Evolutionary conservation across 2,329 filamentous ascomycete genomes (phyloP).

Genomic region (Aspergillus luchuensis): DNA sequence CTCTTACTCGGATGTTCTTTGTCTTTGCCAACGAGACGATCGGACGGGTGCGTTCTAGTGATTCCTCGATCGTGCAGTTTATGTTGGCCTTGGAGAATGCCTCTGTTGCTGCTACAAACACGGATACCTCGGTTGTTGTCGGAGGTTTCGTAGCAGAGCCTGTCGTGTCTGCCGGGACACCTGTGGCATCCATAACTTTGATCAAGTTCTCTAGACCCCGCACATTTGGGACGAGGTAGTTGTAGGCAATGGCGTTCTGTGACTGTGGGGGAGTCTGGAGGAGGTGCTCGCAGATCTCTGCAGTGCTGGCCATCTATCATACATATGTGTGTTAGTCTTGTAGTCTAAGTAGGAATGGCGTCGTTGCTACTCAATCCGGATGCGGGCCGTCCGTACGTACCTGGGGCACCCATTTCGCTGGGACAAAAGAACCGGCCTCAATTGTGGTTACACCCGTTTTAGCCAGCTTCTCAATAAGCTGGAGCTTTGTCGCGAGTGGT

Average conservation of each 20-base stretch:
- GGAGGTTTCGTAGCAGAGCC: constrained; percentile 31
- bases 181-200: constrained; percentile 51
- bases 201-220: constrained; percentile 63
- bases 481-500: constrained; percentile 51
- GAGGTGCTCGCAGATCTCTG: constrained; percentile 60
- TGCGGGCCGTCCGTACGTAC: constrained; percentile 31
- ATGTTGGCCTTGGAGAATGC: constrained; percentile 67
- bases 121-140: constrained; percentile 58
- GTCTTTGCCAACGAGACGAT: constrained; percentile 60
- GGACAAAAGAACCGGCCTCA: constrained; percentile 57
- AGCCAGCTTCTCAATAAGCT: constrained; percentile 51
- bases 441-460: constrained; percentile 53
- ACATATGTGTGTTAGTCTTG: constrained; percentile 4
- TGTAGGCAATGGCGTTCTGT: constrained; percentile 59
- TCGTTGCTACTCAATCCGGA: not conserved
- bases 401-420: constrained; percentile 58
- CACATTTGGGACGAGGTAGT: constrained; percentile 66
- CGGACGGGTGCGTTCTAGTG: constrained; percentile 59
- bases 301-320: constrained; percentile 65
- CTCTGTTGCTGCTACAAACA: constrained; percentile 68
- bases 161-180: constrained; percentile 34
- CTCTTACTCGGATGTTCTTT: constrained; percentile 60
- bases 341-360: not conserved
- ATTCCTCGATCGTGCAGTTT: constrained; percentile 66
- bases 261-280: constrained; percentile 54